Base-by-base conservation (phyloP, 805 yeast species). In the Suhomyces faveliae region DNA sequence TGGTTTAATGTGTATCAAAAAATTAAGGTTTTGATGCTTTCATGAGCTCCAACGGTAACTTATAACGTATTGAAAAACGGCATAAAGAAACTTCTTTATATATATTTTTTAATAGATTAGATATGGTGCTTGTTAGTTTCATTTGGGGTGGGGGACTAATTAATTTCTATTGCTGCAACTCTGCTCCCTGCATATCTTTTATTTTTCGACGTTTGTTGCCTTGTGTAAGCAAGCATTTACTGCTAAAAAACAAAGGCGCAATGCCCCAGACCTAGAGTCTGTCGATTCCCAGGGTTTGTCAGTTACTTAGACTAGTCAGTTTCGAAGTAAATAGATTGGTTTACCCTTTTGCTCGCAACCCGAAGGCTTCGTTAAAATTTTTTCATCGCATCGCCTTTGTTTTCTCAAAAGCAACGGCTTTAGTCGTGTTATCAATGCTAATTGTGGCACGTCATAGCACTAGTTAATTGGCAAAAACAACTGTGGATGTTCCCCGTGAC, bases 151-250 rank as follows among this genome's bases (percentile, higher is more conserved):
- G n/a, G 37, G 37, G 15, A 17, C 37, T 33, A 33, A 15, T 33
- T 17, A 33, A 33, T 33, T 33, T 33, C 37, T 33, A 33, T 33
- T 33, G 37, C 37, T 33, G 37, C 37, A 33, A 17, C 37, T 17
- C 8, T 33, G 13, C 21, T 33, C 20, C 37, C 37, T 33, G 37
- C 37, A 33, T 33, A 17, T 15, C 15, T 33, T 33, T 33, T 33
- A 8, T 33, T 15, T 29, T 15, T 15, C 37, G 21, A 33, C n/a
- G n/a, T n/a, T n/a, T n/a, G n/a, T 24, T 24, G 27, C 27, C 27
- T n/a, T n/a, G n/a, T n/a, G n/a, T n/a, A n/a, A n/a, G n/a, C n/a
- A n/a, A n/a, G n/a, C n/a, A n/a, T n/a, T n/a, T n/a, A n/a, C 3
- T 8, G 30, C 15, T 15, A 27, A n/a, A n/a, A n/a, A 13, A 5